Percentiles rank a stretch among this genome's conserved stretches.
Evolutionary conservation across 2,329 filamentous ascomycete species (phyloP).

Genomic region (Alternaria triticina): DNA sequence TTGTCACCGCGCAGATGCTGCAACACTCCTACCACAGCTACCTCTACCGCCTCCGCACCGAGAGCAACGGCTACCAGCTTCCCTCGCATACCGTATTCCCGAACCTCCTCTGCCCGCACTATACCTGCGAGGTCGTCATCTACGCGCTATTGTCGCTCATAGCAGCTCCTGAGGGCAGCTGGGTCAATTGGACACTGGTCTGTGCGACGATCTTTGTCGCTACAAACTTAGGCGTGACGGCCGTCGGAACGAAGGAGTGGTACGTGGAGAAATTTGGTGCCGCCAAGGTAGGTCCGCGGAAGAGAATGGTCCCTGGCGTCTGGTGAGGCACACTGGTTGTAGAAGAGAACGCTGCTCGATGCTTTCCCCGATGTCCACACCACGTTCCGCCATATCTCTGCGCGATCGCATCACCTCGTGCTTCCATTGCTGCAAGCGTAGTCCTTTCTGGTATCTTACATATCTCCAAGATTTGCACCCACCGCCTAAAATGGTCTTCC

Average conservation of each 20-base stretch:
- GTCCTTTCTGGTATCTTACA: neutral
- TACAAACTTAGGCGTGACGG: constrained; percentile 82
- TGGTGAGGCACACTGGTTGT: constrained; percentile 28
- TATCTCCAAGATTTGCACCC: neutral
- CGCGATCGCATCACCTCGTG: neutral
- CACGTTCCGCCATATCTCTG: neutral
- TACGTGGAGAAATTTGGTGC: constrained; percentile 41
- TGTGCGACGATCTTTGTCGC: constrained; percentile 75
- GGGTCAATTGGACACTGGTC: constrained; percentile 75
- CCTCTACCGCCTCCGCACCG: constrained; percentile 50
- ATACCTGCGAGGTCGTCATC: constrained; percentile 84
- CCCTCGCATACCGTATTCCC: constrained; percentile 76
- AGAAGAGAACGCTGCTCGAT: neutral
- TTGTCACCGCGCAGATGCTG: constrained; percentile 71
- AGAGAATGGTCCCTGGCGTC: constrained; percentile 41
- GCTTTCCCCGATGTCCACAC: neutral
- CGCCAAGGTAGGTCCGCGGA: constrained; percentile 36
- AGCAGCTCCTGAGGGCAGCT: constrained; percentile 70
- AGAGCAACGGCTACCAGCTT: constrained; percentile 74
- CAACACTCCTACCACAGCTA: constrained; percentile 69
- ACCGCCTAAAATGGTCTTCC: neutral
- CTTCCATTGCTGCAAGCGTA: neutral
- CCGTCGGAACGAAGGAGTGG: constrained; percentile 73
- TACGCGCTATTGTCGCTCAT: constrained; percentile 80
- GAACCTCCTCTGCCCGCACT: constrained; percentile 82